Percentiles rank a stretch among this genome's conserved stretches.
Evolutionary conservation across 345 rosid species (phyloP).

Genomic region (Gossypium australe): DNA sequence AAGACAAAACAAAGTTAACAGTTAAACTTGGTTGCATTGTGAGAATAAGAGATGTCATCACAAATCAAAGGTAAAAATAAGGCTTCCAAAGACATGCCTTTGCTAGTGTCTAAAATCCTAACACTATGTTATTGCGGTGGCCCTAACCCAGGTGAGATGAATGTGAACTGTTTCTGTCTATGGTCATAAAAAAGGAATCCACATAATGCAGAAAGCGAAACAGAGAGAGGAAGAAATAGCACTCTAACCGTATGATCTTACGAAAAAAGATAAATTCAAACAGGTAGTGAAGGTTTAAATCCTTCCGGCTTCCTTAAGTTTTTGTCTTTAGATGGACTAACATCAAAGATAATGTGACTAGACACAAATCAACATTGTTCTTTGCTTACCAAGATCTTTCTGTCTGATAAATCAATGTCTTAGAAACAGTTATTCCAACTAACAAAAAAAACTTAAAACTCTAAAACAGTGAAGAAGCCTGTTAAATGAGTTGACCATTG

Average conservation of each 20-base stretch:
- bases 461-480: neutral
- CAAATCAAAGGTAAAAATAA: neutral
- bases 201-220: neutral
- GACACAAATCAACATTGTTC: neutral
- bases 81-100: neutral
- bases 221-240: neutral
- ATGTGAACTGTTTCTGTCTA: neutral
- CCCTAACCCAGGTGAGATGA: neutral
- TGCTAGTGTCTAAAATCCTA: neutral
- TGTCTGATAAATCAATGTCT: neutral
- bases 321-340: neutral
- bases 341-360: neutral
- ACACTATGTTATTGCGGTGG: no score
- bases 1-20: neutral
- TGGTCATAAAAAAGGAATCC: neutral
- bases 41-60: slow-evolving; percentile 5
- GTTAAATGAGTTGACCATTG: neutral
- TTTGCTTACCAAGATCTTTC: neutral
- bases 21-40: neutral
- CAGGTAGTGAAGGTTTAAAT: neutral
- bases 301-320: neutral
- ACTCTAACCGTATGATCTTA: neutral
- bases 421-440: neutral
- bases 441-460: neutral
- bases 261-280: neutral